Evolutionary conservation across 768 basidiomycete genomes (phyloP).

Genomic region (Daedaleopsis sinensis): DNA sequence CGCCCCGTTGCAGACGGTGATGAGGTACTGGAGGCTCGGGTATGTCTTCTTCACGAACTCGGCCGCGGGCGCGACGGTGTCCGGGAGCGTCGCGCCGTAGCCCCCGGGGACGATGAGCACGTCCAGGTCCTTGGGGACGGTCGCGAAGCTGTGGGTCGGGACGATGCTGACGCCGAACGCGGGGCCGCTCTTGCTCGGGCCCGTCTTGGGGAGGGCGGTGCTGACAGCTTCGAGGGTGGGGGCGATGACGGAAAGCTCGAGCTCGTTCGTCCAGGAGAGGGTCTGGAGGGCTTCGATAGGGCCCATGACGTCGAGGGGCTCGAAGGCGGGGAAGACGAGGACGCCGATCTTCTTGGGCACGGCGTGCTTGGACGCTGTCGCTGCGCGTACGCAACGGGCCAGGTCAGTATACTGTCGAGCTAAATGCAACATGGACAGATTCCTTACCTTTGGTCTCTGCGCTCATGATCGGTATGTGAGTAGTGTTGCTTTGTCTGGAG

Average conservation of each 20-base stretch:
- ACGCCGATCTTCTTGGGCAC: not conserved
- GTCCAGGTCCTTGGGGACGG: not conserved
- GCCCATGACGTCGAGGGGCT: constrained; percentile 5
- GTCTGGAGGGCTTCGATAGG: not conserved
- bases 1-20: constrained; percentile 40
- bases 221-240: not conserved
- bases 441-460: not conserved
- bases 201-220: not conserved
- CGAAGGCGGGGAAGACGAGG: constrained; percentile 1
- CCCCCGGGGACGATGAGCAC: not conserved
- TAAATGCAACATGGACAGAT: not conserved
- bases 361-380: not conserved
- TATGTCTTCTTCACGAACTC: not conserved
- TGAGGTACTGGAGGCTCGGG: constrained; percentile 32
- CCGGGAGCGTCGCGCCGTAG: not conserved
- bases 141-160: not conserved
- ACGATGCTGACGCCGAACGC: not conserved
- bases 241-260: not conserved
- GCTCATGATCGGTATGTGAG: not conserved
- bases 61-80: not conserved
- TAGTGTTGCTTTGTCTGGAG: too few relatives aligned
- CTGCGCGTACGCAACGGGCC: too few relatives aligned
- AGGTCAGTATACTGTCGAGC: not conserved
- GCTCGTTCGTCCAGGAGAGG: not conserved
- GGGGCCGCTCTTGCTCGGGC: not conserved